phyloP scores from a whole-genome alignment of 208 protist species.

The Trypanosomatidae sp. region DNA sequence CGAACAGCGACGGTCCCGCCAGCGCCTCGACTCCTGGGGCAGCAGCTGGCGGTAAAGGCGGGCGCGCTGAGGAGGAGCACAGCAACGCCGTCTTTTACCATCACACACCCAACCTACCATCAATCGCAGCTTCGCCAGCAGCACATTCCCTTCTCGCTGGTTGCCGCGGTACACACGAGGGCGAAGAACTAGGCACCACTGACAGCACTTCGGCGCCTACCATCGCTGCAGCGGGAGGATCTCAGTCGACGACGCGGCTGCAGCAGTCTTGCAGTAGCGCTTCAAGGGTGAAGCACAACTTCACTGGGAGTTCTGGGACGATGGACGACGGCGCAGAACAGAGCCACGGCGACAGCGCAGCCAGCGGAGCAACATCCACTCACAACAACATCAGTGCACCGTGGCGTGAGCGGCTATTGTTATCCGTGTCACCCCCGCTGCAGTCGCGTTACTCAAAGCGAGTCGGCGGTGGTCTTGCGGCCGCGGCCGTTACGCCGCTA shows the following conservation, averaged over 20 bases:
- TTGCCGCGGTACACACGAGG: not conserved
- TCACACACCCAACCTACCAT: not conserved
- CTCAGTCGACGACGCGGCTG: not conserved
- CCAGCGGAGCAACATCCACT: not conserved
- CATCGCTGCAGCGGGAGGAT: not conserved
- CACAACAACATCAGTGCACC: not conserved
- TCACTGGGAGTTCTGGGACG: not conserved
- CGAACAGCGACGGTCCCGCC: not conserved
- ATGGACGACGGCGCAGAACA: not conserved
- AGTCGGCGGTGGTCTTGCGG: not conserved
- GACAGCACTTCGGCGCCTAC: not conserved
- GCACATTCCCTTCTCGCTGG: not conserved
- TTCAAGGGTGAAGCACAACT: not conserved
- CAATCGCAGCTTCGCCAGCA: not conserved
- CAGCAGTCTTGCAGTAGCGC: not conserved
- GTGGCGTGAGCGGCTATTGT: not conserved
- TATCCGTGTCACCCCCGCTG: no score
- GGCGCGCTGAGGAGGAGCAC: not conserved
- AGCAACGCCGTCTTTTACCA: not conserved
- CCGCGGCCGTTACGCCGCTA: not conserved
- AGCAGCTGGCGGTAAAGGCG: not conserved
- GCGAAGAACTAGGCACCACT: not conserved
- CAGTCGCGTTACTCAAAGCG: not conserved
- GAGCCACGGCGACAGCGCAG: not conserved
- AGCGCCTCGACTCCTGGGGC: not conserved